Evolutionary conservation across 805 yeast species (phyloP), one percentile per base, ranked within the genome.

Genomic region (Metschnikowia noctiluminum): DNA sequence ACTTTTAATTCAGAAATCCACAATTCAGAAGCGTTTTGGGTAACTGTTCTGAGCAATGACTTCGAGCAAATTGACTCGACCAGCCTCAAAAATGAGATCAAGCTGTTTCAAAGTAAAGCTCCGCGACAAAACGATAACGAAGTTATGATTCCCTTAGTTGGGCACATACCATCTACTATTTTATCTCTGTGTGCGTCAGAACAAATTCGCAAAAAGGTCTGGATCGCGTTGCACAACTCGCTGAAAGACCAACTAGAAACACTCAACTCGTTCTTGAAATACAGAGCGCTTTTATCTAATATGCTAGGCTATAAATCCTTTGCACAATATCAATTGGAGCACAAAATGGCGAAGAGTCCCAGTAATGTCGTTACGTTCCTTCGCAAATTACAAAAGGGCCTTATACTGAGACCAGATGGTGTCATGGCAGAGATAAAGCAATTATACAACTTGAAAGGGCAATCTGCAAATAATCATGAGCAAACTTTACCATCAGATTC

Each of bases 261-360:
- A 6, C 69, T 94, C 45, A 81, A 80, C 41, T 70, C 71, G 31
- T 71, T 94, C 54, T 63, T 92, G 32, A 75, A 76, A 46, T 77
- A 81, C 52, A 73, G 99, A 48, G 86, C 86, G 2, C 69, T 80
- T 1, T 67, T 94, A 34, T 90, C 98, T 0, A 73, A 74, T 40
- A 72, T 89, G 67, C 73, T 92, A 70, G 92, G 95, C 0, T 80
- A 80, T 60, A 57, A 68, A 21, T 82, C 86, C 34, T 94, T 73
- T 66, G 81, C 92, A 0, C 84, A 85, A 36, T 91, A 94, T 62
- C 95, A 89, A 61, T 69, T 94, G 32, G 82, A 81, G 51, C 96
- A 89, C 52, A 94, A 94, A 64, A 88, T 94, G 96, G 96, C 96
- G 8, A 82, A 82, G 52, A 76, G 68, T 9, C 95, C 97, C 0